phyloP scores from a whole-genome alignment of 306 rosid genomes.

The Boehmeria nivea region DNA sequence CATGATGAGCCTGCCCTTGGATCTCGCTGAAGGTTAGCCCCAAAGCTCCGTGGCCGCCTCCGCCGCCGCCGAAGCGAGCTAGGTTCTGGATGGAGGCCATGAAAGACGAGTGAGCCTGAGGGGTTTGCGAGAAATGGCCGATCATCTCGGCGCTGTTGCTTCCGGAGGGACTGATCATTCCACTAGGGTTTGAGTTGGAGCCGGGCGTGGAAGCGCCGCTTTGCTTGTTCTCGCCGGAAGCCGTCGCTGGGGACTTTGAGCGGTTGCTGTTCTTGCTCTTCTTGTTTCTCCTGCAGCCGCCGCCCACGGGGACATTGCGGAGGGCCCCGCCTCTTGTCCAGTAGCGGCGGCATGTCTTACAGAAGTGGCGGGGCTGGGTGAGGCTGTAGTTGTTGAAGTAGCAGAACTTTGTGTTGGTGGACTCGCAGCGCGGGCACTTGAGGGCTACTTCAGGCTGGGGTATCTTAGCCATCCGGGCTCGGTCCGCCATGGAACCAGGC shows the following conservation, averaged over 20 bases:
- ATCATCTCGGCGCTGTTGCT: conserved; percentile 20
- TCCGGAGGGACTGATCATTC: conserved; percentile 19
- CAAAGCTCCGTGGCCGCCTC: conserved; percentile 44
- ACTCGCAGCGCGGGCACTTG: conserved; percentile 93
- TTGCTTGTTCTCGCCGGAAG: conserved; percentile 18
- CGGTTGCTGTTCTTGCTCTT: conserved; percentile 57
- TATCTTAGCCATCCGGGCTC: conserved; percentile 69
- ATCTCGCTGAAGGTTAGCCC: conserved; percentile 54
- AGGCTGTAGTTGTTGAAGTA: conserved; percentile 84
- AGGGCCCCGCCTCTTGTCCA: conserved; percentile 93
- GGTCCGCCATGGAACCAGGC: conserved; percentile 82
- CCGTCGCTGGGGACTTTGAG: conserved; percentile 54
- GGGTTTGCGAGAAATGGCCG: conserved; percentile 33
- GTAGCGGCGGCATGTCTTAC: conserved; percentile 88
- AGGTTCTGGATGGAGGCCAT: conserved; percentile 63
- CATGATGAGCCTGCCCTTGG: conserved; percentile 37
- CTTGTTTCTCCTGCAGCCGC: conserved; percentile 88
- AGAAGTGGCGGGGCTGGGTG: conserved; percentile 90
- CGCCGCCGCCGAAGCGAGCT: conserved; percentile 43
- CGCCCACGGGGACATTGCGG: conserved; percentile 86
- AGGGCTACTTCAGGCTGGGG: conserved; percentile 75
- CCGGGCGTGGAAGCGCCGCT: conserved; percentile 16
- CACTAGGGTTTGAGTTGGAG: conserved; percentile 19
- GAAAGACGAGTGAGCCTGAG: conserved; percentile 45
- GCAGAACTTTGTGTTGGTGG: conserved; percentile 84